Evolutionary conservation across 208 protist species (phyloP).

Genomic region (Trypanosoma cruzi): DNA sequence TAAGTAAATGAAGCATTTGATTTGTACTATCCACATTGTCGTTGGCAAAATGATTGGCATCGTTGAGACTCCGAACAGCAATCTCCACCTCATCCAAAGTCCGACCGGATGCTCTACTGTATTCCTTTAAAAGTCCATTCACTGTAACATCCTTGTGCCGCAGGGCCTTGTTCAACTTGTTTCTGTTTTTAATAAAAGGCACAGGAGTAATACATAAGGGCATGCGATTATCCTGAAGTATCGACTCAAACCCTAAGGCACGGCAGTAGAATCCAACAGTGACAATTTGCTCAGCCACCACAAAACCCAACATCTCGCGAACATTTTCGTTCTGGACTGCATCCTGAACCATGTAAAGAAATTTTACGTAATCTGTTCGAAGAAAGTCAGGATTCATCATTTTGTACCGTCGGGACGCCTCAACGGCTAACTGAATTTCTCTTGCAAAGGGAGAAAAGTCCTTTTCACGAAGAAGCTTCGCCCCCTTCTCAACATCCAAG

Average conservation of each 20-base stretch:
- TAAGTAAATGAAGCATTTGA: constrained; percentile 72
- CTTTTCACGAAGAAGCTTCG: constrained; percentile 46
- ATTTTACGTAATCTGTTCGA: constrained; percentile 93
- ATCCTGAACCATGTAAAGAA: constrained; percentile 93
- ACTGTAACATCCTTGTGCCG: constrained; percentile 86
- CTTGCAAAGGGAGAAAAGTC: constrained; percentile 74
- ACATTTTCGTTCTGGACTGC: constrained; percentile 75
- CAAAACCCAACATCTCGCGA: constrained; percentile 80
- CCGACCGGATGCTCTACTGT: constrained; percentile 38
- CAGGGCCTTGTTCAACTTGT: constrained; percentile 80
- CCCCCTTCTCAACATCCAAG: constrained; percentile 68
- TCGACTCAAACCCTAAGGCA: constrained; percentile 41
- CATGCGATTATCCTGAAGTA: constrained; percentile 71
- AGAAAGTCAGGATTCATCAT: constrained; percentile 96
- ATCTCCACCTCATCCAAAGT: constrained; percentile 68
- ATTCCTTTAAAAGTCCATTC: constrained; percentile 62
- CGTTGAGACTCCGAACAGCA: constrained; percentile 87
- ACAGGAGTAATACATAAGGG: constrained; percentile 92
- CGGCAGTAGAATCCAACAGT: constrained; percentile 82
- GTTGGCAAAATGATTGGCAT: constrained; percentile 91
- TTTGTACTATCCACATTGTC: constrained; percentile 84
- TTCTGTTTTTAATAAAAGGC: constrained; percentile 68
- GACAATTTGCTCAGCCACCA: constrained; percentile 58
- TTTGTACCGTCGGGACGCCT: constrained; percentile 92
- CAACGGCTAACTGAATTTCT: constrained; percentile 70